Evolutionary conservation across 441 rosid species (phyloP).

Genomic region (Syzygium syzygioides): DNA sequence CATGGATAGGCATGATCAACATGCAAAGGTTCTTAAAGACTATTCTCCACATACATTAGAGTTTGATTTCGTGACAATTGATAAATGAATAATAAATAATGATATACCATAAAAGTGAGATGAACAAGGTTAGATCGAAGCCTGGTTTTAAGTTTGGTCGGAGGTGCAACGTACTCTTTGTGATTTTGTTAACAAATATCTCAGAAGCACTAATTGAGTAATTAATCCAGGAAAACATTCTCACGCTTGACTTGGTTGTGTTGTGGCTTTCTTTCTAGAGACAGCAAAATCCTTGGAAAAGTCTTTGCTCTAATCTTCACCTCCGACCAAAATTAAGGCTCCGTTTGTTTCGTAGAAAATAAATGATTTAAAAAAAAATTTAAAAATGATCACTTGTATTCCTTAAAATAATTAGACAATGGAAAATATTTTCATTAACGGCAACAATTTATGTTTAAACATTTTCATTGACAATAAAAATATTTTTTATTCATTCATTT

Average conservation of each 20-base stretch:
- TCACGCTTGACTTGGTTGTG: background rate
- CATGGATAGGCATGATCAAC: background rate
- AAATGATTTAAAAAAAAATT: too few species aligned
- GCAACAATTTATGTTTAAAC: too few species aligned
- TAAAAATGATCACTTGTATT: too few species aligned
- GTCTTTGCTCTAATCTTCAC: background rate
- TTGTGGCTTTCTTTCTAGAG: background rate
- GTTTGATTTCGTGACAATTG: background rate
- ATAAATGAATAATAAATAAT: background rate
- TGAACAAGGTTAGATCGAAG: background rate
- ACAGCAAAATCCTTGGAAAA: background rate
- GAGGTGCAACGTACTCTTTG: too few species aligned
- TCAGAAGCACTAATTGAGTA: background rate
- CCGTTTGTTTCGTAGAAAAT: too few species aligned
- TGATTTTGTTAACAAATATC: background rate
- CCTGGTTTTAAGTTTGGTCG: too few species aligned
- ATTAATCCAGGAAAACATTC: too few species aligned
- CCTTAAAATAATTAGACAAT: too few species aligned
- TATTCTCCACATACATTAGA: background rate
- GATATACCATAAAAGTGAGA: background rate
- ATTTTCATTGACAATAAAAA: too few species aligned
- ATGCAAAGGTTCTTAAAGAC: background rate
- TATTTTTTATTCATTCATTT: too few species aligned
- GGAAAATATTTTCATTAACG: too few species aligned
- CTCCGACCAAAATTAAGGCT: background rate